Conservation (phyloP, 2,329 filamentous ascomycete species). For the Teratosphaeria destructans region DNA sequence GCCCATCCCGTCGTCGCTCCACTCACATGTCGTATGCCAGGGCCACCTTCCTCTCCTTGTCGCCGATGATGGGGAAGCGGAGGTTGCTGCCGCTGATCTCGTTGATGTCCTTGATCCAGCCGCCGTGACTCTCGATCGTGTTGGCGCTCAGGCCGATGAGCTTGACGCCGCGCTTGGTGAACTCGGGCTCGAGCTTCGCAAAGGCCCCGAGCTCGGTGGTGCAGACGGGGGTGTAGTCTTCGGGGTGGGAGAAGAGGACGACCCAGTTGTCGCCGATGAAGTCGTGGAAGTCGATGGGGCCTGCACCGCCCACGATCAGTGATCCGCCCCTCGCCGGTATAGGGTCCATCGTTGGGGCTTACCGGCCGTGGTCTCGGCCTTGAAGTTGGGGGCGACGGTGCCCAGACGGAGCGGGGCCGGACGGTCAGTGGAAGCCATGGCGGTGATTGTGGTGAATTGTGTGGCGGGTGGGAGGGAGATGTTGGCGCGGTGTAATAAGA, state of each 20-base stretch:
- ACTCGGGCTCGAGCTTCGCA: constrained; percentile 53
- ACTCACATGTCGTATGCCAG: constrained; percentile 42
- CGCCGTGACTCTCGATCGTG: constrained; percentile 40
- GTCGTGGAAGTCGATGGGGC: constrained; percentile 54
- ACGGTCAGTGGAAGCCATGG: constrained; percentile 4
- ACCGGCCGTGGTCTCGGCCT: constrained; percentile 51
- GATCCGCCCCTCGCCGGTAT: neutral
- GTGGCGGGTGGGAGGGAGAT: neutral
- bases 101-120: constrained; percentile 45
- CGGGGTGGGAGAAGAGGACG: constrained; percentile 61
- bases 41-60: constrained; percentile 43
- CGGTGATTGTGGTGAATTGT: neutral
- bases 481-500: neutral
- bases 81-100: constrained; percentile 40
- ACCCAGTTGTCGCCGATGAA: constrained; percentile 63
- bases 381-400: constrained; percentile 58
- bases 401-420: constrained; percentile 48
- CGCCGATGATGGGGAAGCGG: constrained; percentile 43
- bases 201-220: constrained; percentile 55
- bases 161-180: constrained; percentile 52
- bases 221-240: constrained; percentile 48
- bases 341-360: constrained; percentile 16
- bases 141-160: constrained; percentile 48
- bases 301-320: neutral
- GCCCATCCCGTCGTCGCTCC: neutral